A percentile compares a stretch with the other conserved stretches of the same genome.
Evolutionary conservation across 495 filamentous ascomycete genomes (phyloP).

Genomic region (Neurospora discreta): DNA sequence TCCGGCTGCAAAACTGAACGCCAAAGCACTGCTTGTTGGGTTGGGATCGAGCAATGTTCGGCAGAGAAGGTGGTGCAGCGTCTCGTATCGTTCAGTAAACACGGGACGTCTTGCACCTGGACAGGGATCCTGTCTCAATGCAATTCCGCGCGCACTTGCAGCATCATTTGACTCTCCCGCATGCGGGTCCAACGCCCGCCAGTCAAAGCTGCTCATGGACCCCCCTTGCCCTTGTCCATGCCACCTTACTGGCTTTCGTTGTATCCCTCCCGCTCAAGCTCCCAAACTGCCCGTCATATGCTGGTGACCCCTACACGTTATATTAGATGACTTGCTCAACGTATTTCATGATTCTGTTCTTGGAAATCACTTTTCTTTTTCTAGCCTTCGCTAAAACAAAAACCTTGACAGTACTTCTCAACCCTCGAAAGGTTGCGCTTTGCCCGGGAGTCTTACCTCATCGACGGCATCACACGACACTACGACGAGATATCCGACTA

Average conservation of each 20-base stretch:
- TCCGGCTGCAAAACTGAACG: no score
- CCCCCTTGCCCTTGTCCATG: slow-evolving; percentile 3
- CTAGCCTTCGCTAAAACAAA: slow-evolving; percentile 9
- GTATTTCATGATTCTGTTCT: not conserved
- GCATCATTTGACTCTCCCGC: slow-evolving; percentile 14
- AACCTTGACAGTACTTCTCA: slow-evolving; percentile 49
- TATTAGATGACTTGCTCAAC: not conserved
- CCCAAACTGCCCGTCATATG: not conserved
- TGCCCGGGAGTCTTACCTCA: slow-evolving; percentile 36
- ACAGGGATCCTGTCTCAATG: not conserved
- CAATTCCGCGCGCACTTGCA: slow-evolving; percentile 2
- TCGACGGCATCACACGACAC: slow-evolving; percentile 30
- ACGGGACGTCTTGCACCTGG: not conserved
- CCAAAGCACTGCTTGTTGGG: no score
- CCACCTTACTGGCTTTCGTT: not conserved
- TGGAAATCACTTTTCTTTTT: not conserved
- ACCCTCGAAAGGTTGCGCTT: slow-evolving; percentile 53
- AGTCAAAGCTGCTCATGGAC: slow-evolving; percentile 7
- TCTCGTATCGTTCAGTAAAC: not conserved
- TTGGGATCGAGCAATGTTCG: not conserved
- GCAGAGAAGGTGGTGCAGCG: not conserved
- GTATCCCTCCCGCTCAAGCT: not conserved
- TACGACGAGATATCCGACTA: slow-evolving; percentile 32
- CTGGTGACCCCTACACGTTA: not conserved
- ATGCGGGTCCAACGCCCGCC: slow-evolving; percentile 20